Evolutionary conservation across 83 land plant genomes (phyloP).

Genomic region (Diphasiastrum complanatum): DNA sequence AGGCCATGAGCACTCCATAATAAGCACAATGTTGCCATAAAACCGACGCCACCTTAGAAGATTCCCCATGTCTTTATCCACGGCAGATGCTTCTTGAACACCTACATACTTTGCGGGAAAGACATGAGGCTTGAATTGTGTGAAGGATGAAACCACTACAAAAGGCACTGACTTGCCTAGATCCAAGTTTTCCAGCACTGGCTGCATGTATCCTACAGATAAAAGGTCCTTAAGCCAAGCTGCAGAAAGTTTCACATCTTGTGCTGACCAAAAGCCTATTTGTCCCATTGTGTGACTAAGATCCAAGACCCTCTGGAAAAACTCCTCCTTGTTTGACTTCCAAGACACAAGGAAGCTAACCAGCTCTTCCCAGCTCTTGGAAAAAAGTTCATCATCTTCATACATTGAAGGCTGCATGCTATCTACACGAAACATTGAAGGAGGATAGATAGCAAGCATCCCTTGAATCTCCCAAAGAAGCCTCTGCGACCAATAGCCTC

Average conservation of each 20-base stretch:
- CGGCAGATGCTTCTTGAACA: background rate
- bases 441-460: constrained; percentile 75
- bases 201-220: constrained; percentile 1
- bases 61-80: constrained; percentile 15
- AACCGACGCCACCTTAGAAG: constrained; percentile 2
- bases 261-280: no score
- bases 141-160: background rate
- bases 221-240: constrained; percentile 15
- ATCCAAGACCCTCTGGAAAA: no score
- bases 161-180: background rate
- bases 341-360: no score
- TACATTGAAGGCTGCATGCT: constrained; percentile 53
- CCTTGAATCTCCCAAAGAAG: constrained; percentile 95
- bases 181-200: background rate
- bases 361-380: no score
- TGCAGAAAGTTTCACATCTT: constrained; percentile 1
- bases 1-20: constrained; percentile 6
- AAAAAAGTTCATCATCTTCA: no score
- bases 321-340: no score
- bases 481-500: constrained; percentile 96
- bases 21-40: constrained; percentile 7
- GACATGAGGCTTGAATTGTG: constrained; percentile 2
- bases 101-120: constrained; percentile 1
- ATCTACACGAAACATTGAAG: constrained; percentile 59
- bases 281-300: no score